A percentile compares a stretch with the other conserved stretches of the same genome.
phyloP scores from a whole-genome alignment of 257 asterid genomes.

The Forsythia viridissima region DNA sequence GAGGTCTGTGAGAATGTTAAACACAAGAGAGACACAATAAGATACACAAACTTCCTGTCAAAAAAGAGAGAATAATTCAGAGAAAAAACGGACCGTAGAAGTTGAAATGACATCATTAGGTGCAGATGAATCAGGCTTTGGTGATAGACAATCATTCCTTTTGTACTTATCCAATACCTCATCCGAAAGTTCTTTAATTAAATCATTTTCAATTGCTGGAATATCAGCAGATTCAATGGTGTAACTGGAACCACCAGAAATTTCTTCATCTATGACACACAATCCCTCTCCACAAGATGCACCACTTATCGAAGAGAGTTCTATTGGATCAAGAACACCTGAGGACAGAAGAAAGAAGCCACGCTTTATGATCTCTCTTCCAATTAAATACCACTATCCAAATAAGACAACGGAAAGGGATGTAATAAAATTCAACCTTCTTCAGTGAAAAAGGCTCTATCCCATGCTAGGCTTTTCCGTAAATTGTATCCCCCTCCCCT shows the following conservation, averaged over 20 bases:
- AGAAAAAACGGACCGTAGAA: conserved; percentile 45
- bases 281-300: conserved; percentile 50
- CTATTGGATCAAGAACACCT: conserved; percentile 89
- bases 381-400: neutral
- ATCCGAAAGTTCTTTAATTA: conserved; percentile 31
- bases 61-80: conserved; percentile 11
- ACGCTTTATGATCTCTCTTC: conserved; percentile 2
- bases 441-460: conserved; percentile 87
- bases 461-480: conserved; percentile 96
- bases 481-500: conserved; percentile 68
- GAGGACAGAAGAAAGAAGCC: conserved; percentile 22
- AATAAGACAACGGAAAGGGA: neutral
- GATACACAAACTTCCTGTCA: conserved; percentile 10
- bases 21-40: conserved; percentile 14
- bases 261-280: conserved; percentile 44
- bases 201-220: conserved; percentile 29
- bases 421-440: conserved; percentile 56
- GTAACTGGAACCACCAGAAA: conserved; percentile 29
- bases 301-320: conserved; percentile 76
- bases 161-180: conserved; percentile 30
- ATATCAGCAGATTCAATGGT: conserved; percentile 21
- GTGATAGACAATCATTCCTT: conserved; percentile 31
- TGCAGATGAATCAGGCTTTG: conserved; percentile 44
- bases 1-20: conserved; percentile 47
- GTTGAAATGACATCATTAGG: conserved; percentile 29